These are phyloP conservation scores for Nemania serpens DNA, from an alignment of 2,329 filamentous ascomycete genomes.

Conservation along the genomic window DNA sequence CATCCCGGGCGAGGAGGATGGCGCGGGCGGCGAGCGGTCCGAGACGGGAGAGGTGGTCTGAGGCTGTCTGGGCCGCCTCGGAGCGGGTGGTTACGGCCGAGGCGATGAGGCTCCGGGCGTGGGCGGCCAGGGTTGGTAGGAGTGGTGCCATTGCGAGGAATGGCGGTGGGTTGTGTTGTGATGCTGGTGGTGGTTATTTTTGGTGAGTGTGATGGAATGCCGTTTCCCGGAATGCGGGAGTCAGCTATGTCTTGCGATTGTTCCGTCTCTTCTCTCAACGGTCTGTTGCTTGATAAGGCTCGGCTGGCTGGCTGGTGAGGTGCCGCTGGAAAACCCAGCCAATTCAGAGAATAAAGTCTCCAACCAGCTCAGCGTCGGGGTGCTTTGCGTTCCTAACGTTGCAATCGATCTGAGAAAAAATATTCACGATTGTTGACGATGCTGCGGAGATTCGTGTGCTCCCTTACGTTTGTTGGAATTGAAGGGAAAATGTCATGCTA, in stretches of 20 bases:
- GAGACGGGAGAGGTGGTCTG: conserved; percentile 39
- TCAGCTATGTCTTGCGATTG: conserved; percentile 3
- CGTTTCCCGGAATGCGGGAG: conserved; percentile 3
- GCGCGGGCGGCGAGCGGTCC: conserved; percentile 51
- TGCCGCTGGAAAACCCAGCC: conserved; percentile 38
- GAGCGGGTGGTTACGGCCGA: conserved; percentile 29
- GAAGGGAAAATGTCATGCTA: background rate
- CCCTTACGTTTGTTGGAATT: conserved; percentile 1
- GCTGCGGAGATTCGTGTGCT: conserved; percentile 2
- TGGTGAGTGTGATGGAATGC: conserved; percentile 13
- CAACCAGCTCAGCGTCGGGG: conserved; percentile 18
- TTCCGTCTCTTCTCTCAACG: background rate
- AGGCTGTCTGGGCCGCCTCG: conserved; percentile 38
- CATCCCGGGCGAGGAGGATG: conserved; percentile 49
- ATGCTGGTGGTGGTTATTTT: too few species aligned
- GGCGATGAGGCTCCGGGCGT: conserved; percentile 38
- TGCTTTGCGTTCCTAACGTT: conserved; percentile 1
- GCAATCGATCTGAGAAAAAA: background rate
- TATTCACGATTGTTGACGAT: background rate
- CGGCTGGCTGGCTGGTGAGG: conserved; percentile 25
- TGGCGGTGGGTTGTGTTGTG: background rate
- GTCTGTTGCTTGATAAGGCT: conserved; percentile 18
- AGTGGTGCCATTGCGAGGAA: conserved; percentile 40
- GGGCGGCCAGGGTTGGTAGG: conserved; percentile 38
- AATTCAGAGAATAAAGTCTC: conserved; percentile 23